These are phyloP conservation scores for Curvularia verruculosa DNA, from an alignment of 2,329 filamentous ascomycete species.

Conservation along the genomic window DNA sequence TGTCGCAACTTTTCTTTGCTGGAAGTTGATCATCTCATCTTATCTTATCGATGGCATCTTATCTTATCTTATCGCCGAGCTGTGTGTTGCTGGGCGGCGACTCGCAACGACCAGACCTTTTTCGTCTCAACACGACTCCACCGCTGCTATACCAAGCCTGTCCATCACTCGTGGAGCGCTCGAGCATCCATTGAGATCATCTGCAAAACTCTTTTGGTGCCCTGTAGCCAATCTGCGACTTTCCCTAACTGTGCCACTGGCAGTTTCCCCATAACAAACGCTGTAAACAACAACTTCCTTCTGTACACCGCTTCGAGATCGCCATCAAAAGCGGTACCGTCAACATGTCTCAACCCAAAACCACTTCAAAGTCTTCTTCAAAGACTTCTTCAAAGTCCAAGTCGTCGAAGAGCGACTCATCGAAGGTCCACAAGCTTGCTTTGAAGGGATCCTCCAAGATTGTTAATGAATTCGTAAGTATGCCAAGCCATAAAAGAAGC, in stretches of 20 bases:
- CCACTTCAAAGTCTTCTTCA: slow-evolving; percentile 30
- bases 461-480: slow-evolving; percentile 89
- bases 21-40: slow-evolving; percentile 11
- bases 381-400: slow-evolving; percentile 36
- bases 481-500: not conserved
- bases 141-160: slow-evolving; percentile 6
- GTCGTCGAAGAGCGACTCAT: slow-evolving; percentile 66
- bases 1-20: slow-evolving; percentile 14
- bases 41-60: slow-evolving; percentile 25
- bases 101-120: slow-evolving; percentile 18
- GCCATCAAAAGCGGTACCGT: slow-evolving; percentile 5
- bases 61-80: slow-evolving; percentile 29
- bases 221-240: not conserved
- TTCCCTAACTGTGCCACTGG: not conserved
- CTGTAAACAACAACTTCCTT: slow-evolving; percentile 31
- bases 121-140: slow-evolving; percentile 6
- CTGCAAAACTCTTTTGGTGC: not conserved
- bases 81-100: slow-evolving; percentile 15
- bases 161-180: not conserved
- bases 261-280: slow-evolving; percentile 41
- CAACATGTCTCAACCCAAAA: slow-evolving; percentile 42
- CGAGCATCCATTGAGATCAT: not conserved
- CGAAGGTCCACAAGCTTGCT: slow-evolving; percentile 93
- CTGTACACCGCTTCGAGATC: slow-evolving; percentile 8
- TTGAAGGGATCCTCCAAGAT: slow-evolving; percentile 85